Base-by-base conservation (phyloP, 257 asterid species). In the Solanum chiquidenum region DNA sequence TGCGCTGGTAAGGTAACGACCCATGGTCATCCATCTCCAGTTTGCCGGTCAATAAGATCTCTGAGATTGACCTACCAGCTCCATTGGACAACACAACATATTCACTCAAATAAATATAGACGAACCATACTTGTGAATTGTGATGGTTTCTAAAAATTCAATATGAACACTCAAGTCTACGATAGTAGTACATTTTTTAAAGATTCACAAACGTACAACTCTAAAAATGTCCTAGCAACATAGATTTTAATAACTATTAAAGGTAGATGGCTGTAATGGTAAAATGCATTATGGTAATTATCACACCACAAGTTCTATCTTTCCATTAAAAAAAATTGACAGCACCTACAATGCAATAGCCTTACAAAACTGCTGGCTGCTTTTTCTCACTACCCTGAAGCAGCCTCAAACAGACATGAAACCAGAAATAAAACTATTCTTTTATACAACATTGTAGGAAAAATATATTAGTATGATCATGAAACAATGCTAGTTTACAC, bases 311-410 rank as follows among this genome's bases (percentile, higher is more conserved):
- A 71, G 7, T 44, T 21, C 4, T n/a, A 34, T 58, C 21, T 60
- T 76, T 31, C 33, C 31, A 82, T 82, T 82, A 10, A 46, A 82
- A 49, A 31, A 66, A 82, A 49, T 18, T 49, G 86, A 11, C 44
- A 49, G 29, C 3, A 25, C 62, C 16, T 11, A 27, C 66, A 79
- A 42, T 42, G 64, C 25, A 18, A 72, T 82, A 42, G 25, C 82
- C n/a, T 55, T 46, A 88, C 92, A 90, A 91, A 90, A 90, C 87
- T 90, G 83, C 84, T 42, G 86, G 91, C 86, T 86, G 93, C 91
- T 91, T 84, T 87, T 88, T 86, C 90, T 89, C 88, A 40, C 23
- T 83, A 6, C 83, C 85, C 93, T 89, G 90, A 87, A 91, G 90
- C 92, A 89, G 80, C 92, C 92, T 52, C 66, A 84, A 91, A 91